Evolutionary conservation across 148 eudicot species (phyloP).

Genomic region (Dysphania ambrosioides): DNA sequence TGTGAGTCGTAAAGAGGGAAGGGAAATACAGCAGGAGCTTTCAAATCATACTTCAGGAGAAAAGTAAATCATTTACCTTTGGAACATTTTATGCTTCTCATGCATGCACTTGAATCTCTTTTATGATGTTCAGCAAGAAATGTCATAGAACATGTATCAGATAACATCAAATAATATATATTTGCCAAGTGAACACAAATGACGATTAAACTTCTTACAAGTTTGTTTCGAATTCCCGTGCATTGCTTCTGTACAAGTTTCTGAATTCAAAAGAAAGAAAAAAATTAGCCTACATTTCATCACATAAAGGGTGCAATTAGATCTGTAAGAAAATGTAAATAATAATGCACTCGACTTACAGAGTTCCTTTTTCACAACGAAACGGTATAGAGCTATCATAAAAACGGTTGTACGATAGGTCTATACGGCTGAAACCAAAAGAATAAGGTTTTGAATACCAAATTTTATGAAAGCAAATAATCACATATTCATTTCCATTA

Average conservation of each 20-base stretch:
- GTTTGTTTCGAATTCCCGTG: constrained; percentile 12
- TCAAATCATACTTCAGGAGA: background rate
- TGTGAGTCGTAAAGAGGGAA: too few species aligned
- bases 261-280: constrained; percentile 19
- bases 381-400: constrained; percentile 24
- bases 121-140: background rate
- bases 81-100: constrained; percentile 23
- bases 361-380: constrained; percentile 21
- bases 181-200: background rate
- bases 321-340: background rate
- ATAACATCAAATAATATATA: background rate
- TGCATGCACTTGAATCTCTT: constrained; percentile 34
- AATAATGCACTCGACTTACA: constrained; percentile 27
- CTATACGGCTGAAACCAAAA: constrained; percentile 33
- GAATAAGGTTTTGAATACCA: background rate
- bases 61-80: constrained; percentile 21
- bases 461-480: too few species aligned
- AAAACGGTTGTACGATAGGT: constrained; percentile 54
- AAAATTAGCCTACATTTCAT: background rate
- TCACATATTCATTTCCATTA: too few species aligned
- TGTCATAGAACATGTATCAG: background rate
- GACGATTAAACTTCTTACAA: constrained; percentile 29
- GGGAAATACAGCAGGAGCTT: too few species aligned
- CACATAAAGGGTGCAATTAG: background rate
- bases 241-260: constrained; percentile 46